Conservation (phyloP, 495 filamentous ascomycete species). For the Poronia punctata region DNA sequence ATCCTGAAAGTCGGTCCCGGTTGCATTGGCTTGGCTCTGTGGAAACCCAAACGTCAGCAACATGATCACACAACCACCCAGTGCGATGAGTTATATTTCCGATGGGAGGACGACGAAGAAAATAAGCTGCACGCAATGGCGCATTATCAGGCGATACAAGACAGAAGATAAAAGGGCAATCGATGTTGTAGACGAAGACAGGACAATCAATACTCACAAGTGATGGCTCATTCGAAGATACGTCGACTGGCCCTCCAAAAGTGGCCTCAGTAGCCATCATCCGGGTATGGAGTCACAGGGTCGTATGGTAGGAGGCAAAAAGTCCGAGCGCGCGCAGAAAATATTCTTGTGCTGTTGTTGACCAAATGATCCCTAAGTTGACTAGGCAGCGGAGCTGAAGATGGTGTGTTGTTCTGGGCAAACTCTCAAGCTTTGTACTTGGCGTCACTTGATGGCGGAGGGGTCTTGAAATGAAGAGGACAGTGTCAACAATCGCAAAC, state of each 20-base stretch:
- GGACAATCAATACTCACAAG: constrained; percentile 2
- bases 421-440: constrained; percentile 7
- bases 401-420: constrained; percentile 9
- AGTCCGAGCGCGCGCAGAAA: constrained; percentile 2
- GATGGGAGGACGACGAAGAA: neutral
- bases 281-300: constrained; percentile 26
- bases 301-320: constrained; percentile 10
- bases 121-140: neutral
- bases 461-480: neutral
- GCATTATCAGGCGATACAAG: neutral
- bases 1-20: constrained; percentile 35
- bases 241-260: constrained; percentile 43
- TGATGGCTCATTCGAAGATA: constrained; percentile 12
- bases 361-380: constrained; percentile 1
- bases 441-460: constrained; percentile 8
- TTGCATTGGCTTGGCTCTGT: constrained; percentile 19
- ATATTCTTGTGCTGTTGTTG: constrained; percentile 5
- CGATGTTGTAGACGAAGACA: too few relatives aligned
- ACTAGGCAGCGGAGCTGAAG: constrained; percentile 8
- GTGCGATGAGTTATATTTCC: neutral
- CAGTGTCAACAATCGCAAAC: constrained; percentile 3
- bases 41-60: constrained; percentile 12
- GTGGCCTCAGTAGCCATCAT: constrained; percentile 56
- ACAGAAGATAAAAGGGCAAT: neutral
- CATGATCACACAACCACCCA: neutral